Evolutionary conservation across 805 yeast genomes (phyloP), one percentile per base, ranked within the genome.

Genomic region (Schwanniomyces vanrijiae): DNA sequence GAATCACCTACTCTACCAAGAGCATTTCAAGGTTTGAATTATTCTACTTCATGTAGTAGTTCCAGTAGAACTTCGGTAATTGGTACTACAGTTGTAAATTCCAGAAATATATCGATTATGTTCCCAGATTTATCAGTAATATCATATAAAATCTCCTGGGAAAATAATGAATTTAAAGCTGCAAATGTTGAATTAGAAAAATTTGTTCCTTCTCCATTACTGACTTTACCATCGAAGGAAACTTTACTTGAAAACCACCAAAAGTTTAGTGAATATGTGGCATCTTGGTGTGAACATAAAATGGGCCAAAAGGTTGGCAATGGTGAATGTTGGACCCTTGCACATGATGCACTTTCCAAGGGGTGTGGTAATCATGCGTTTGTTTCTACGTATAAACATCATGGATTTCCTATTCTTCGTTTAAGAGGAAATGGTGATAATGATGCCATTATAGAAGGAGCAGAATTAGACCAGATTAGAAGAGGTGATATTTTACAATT

Each of bases 311-410:
- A 62, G 42, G 82, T 81, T 9, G 83, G 82, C 2, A 59, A 72
- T 34, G 86, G 86, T 5, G 84, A 81, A 53, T 80, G 86, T 53
- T 81, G 84, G 84, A 81, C 81, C 28, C 68, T 81, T 47, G 85
- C 84, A 0, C 75, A 69, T 44, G 78, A 78, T 42, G 83, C 84
- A 0, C 62, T 81, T 37, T 59, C 65, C 42, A 75, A 77, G 48
- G 81, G 81, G 0, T 80, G 84, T 56, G 84, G 84, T 0, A 77
- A 72, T 24, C 80, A 78, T 55, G 84, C 85, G 0, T 79, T 80
- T 60, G 75, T 78, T 2, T 75, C 81, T 13, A 63, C 69, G 13
- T 78, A 77, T 14, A 55, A 59, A 11, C 68, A 61, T 19, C 84
- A 81, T 53, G 85, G 85, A 1, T 71, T 44, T 42, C 76, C 76